These are phyloP conservation scores for Saccharomycopsis vini DNA, from an alignment of 805 yeast genomes.

Conservation along the genomic window DNA sequence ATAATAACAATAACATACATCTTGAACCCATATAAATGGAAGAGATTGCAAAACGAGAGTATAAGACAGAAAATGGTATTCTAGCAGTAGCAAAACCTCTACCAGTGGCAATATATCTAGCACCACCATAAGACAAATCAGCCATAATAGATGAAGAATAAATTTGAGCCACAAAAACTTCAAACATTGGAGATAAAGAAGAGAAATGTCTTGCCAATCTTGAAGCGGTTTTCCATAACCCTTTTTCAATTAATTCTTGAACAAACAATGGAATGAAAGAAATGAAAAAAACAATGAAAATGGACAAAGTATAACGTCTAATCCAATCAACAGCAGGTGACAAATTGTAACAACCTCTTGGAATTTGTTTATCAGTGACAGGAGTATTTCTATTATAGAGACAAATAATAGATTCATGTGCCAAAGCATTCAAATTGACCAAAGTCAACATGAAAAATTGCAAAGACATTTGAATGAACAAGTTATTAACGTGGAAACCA, in stretches of 20 bases:
- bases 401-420: slow-evolving; percentile 65
- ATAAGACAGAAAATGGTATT: slow-evolving; percentile 59
- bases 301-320: slow-evolving; percentile 75
- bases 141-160: slow-evolving; percentile 70
- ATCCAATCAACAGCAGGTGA: slow-evolving; percentile 89
- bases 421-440: slow-evolving; percentile 71
- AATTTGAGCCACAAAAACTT: slow-evolving; percentile 90
- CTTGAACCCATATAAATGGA: slow-evolving; percentile 76
- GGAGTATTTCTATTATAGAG: slow-evolving; percentile 56
- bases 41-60: slow-evolving; percentile 64
- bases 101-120: slow-evolving; percentile 86
- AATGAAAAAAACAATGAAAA: slow-evolving; percentile 86
- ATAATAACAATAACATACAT: slow-evolving; percentile 57
- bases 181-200: slow-evolving; percentile 85
- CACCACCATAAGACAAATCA: slow-evolving; percentile 85
- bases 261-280: slow-evolving; percentile 81
- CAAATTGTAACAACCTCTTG: slow-evolving; percentile 79
- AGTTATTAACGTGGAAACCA: slow-evolving; percentile 88
- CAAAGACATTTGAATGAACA: slow-evolving; percentile 80
- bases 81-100: slow-evolving; percentile 89
- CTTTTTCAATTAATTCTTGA: slow-evolving; percentile 84
- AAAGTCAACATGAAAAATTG: slow-evolving; percentile 76
- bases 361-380: slow-evolving; percentile 62
- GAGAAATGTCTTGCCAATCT: slow-evolving; percentile 68
- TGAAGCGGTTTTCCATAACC: slow-evolving; percentile 61